Percentiles rank a stretch among this genome's conserved stretches.
These are phyloP conservation scores for Plasmodium ovale DNA, from an alignment of 169 alveolate genomes.

Conservation along the genomic window DNA sequence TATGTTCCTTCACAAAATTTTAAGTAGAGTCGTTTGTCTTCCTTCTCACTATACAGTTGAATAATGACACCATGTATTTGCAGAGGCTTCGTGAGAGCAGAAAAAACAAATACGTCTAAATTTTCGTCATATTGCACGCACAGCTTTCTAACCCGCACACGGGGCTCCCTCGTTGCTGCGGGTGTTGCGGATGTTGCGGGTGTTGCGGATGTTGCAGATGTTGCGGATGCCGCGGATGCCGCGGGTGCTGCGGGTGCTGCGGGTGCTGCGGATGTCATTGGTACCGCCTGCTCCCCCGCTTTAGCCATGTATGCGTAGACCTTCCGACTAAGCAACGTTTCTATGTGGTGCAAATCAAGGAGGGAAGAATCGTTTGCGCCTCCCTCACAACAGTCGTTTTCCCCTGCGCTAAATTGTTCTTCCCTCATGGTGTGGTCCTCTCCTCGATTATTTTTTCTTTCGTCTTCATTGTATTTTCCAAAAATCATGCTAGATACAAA, in stretches of 20 bases:
- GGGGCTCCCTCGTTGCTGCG: neutral
- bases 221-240: neutral
- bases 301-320: constrained; percentile 9
- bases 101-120: constrained; percentile 50
- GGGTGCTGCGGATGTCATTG: neutral
- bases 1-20: constrained; percentile 2
- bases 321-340: constrained; percentile 16
- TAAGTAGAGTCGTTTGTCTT: constrained; percentile 25
- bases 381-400: neutral
- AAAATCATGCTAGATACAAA: constrained; percentile 60
- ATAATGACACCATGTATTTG: constrained; percentile 38
- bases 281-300: neutral
- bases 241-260: neutral
- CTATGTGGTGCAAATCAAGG: constrained; percentile 17
- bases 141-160: constrained; percentile 30
- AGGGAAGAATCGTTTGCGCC: neutral
- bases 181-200: neutral
- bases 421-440: too few relatives aligned
- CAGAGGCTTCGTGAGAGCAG: constrained; percentile 22
- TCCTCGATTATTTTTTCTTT: neutral
- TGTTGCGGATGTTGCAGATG: neutral
- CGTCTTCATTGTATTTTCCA: constrained; percentile 5
- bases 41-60: constrained; percentile 46
- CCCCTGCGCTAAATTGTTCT: neutral
- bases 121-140: constrained; percentile 59